phyloP scores from a whole-genome alignment of 2,329 filamentous ascomycete species.

The Fusarium bulbicola region DNA sequence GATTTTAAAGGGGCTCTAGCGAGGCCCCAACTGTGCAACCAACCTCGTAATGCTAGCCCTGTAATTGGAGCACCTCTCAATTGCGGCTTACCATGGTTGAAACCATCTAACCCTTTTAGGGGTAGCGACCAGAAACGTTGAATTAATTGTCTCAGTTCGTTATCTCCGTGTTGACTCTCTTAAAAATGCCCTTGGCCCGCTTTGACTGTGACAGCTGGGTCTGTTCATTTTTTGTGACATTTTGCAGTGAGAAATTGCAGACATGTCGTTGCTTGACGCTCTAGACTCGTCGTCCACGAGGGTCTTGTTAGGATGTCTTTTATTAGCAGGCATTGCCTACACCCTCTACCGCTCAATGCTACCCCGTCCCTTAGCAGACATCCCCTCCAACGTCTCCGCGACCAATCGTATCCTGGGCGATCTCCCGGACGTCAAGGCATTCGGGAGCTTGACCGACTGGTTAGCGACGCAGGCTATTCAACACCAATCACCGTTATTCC shows the following conservation, averaged over 20 bases:
- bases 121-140: not conserved
- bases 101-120: constrained; percentile 1
- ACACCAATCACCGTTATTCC: constrained; percentile 23
- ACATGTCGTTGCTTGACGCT: not conserved
- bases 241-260: not conserved
- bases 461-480: constrained; percentile 6
- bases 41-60: not conserved
- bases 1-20: constrained; percentile 6
- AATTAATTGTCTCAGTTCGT: not conserved
- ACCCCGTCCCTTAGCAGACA: constrained; percentile 14
- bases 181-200: not conserved
- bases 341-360: constrained; percentile 14
- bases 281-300: not conserved
- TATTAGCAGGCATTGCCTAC: constrained; percentile 11
- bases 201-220: not conserved
- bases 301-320: not conserved
- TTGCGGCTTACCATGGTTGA: constrained; percentile 7
- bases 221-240: not conserved
- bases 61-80: constrained; percentile 1
- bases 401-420: constrained; percentile 23
- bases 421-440: constrained; percentile 12
- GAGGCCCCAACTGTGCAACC: constrained; percentile 13
- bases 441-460: constrained; percentile 26
- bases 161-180: not conserved
- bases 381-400: constrained; percentile 20